phyloP scores from a whole-genome alignment of 345 rosid genomes.

The Hibiscus mutabilis region DNA sequence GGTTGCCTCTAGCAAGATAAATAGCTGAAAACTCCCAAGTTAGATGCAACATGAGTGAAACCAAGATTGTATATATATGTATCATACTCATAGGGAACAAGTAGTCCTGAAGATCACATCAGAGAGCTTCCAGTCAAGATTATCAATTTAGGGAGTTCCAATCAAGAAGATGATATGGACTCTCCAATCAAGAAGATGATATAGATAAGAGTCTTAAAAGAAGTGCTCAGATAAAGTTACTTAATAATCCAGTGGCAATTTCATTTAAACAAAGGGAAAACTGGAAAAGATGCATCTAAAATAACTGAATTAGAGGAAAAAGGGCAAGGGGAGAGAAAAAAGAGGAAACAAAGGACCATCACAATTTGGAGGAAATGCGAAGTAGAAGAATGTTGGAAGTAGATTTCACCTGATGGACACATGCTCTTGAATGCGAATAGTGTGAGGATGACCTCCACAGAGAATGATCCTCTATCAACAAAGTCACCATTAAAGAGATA shows the following conservation, averaged over 20 bases:
- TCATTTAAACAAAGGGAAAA: neutral
- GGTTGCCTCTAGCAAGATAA: slow-evolving; percentile 92
- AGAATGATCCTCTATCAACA: slow-evolving; percentile 98
- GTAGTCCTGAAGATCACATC: neutral
- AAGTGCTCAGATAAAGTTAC: neutral
- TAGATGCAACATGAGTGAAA: slow-evolving; percentile 1
- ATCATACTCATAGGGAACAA: neutral
- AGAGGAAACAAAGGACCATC: neutral
- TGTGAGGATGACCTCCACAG: slow-evolving; percentile 87
- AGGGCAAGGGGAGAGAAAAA: neutral
- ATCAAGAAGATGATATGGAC: neutral
- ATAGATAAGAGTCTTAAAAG: neutral
- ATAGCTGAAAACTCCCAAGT: slow-evolving; percentile 52
- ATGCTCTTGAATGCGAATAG: slow-evolving; percentile 95
- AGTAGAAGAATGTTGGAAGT: neutral
- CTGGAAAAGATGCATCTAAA: neutral
- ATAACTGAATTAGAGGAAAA: neutral
- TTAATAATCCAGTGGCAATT: neutral
- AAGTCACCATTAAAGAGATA: slow-evolving; percentile 95
- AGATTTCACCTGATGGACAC: slow-evolving; percentile 70
- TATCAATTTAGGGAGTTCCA: slow-evolving; percentile 11
- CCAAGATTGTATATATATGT: neutral
- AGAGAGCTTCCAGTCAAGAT: neutral
- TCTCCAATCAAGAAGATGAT: neutral
- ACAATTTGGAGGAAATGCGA: neutral